phyloP scores from a whole-genome alignment of 106 monocot genomes.

The Iris macrosiphon region DNA sequence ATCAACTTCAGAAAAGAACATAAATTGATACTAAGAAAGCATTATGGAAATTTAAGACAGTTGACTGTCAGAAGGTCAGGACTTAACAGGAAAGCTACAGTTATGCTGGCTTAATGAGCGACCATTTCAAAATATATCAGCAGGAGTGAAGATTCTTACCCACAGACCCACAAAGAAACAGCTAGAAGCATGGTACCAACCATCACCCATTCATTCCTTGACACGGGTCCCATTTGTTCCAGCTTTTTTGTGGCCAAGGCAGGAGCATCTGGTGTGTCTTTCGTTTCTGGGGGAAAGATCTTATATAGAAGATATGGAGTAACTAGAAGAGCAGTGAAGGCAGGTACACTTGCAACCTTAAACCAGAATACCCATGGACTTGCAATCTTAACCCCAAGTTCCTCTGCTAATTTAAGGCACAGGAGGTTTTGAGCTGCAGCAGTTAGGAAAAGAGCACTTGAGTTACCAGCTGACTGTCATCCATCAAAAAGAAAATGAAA shows the following conservation, averaged over 20 bases:
- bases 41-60: too few relatives aligned
- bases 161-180: constrained; percentile 87
- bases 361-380: constrained; percentile 94
- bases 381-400: constrained; percentile 74
- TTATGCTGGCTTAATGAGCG: too few relatives aligned
- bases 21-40: too few relatives aligned
- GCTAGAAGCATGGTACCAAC: constrained; percentile 91
- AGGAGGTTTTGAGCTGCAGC: constrained; percentile 94
- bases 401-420: constrained; percentile 92
- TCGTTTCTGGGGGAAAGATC: constrained; percentile 77
- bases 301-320: constrained; percentile 89
- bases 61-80: too few relatives aligned
- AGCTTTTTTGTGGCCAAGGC: constrained; percentile 74
- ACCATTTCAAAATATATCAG: background rate
- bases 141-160: constrained; percentile 31
- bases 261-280: constrained; percentile 93
- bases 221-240: constrained; percentile 84
- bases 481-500: constrained; percentile 12
- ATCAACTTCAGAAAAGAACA: too few relatives aligned
- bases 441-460: constrained; percentile 94
- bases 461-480: constrained; percentile 83
- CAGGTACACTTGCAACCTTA: constrained; percentile 92
- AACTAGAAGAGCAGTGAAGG: constrained; percentile 69
- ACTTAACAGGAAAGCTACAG: too few relatives aligned
- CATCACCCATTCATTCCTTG: constrained; percentile 86